These are phyloP conservation scores for Microdochium trichocladiopsis DNA, from an alignment of 2,329 filamentous ascomycete species.

Conservation along the genomic window DNA sequence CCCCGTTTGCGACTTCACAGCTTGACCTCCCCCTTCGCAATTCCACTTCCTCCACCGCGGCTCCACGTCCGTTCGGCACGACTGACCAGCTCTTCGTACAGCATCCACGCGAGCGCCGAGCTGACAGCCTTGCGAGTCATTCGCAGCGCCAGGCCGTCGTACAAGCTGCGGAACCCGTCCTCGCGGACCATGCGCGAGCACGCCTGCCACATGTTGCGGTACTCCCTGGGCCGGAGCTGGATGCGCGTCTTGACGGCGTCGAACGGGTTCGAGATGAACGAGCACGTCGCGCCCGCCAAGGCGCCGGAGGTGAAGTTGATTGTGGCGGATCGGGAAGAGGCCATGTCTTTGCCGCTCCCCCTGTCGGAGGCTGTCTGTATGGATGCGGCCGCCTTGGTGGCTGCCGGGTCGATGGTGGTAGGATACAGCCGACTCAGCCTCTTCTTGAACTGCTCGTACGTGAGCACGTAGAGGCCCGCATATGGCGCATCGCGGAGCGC, in stretches of 20 bases:
- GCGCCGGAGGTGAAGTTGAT: slow-evolving; percentile 85
- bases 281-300: slow-evolving; percentile 74
- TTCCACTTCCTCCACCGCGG: slow-evolving; percentile 3
- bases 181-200: slow-evolving; percentile 70
- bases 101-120: slow-evolving; percentile 92
- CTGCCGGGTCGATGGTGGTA: slow-evolving; percentile 3
- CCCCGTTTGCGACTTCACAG: too few species aligned
- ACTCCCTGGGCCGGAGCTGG: slow-evolving; percentile 78
- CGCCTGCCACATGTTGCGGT: slow-evolving; percentile 76
- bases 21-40: slow-evolving; percentile 14
- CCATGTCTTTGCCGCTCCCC: slow-evolving; percentile 15
- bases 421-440: slow-evolving; percentile 36
- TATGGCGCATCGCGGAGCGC: slow-evolving; percentile 94
- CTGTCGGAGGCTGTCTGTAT: not conserved
- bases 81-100: slow-evolving; percentile 89
- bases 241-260: slow-evolving; percentile 94
- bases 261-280: slow-evolving; percentile 89
- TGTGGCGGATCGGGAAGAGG: slow-evolving; percentile 43
- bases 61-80: slow-evolving; percentile 43
- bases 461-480: slow-evolving; percentile 86
- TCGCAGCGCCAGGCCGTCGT: slow-evolving; percentile 77
- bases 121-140: slow-evolving; percentile 90
- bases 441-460: slow-evolving; percentile 82
- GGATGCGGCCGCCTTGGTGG: not conserved
- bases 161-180: slow-evolving; percentile 73